Conservation (phyloP, 768 basidiomycete species). For the Tricholoma matsutake region DNA sequence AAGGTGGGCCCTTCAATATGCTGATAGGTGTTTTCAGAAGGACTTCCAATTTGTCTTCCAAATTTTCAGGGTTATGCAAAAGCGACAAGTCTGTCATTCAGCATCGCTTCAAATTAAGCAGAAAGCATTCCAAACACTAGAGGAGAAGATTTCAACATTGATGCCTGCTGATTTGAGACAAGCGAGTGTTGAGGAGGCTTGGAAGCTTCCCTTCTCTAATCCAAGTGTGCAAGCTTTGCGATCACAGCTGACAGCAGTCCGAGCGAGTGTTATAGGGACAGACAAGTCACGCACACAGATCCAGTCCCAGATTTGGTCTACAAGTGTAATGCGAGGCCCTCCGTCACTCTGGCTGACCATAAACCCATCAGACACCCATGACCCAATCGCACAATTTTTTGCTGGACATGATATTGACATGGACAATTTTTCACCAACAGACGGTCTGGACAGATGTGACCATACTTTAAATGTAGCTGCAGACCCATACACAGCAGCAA, state of each 20-base stretch:
- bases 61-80: background rate
- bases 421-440: slow-evolving; percentile 13
- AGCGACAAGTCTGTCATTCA: background rate
- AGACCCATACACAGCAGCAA: slow-evolving; percentile 40
- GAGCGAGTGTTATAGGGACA: background rate
- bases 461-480: slow-evolving; percentile 26
- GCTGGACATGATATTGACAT: slow-evolving; percentile 35
- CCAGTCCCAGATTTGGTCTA: background rate
- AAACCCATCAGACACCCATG: slow-evolving; percentile 29
- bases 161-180: background rate
- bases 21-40: background rate
- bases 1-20: background rate
- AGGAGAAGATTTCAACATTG: background rate
- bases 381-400: slow-evolving; percentile 36
- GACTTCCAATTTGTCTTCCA: background rate
- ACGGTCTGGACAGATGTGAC: background rate
- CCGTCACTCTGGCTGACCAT: slow-evolving; percentile 34
- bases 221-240: background rate
- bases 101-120: slow-evolving; percentile 1
- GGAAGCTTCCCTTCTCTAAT: background rate
- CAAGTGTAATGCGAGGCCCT: slow-evolving; percentile 8
- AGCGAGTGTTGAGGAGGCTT: background rate
- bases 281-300: background rate
- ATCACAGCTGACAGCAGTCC: background rate
- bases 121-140: background rate